Evolutionary conservation across 176 grass and related monocot species (phyloP).

Genomic region (Eleusine coracana): DNA sequence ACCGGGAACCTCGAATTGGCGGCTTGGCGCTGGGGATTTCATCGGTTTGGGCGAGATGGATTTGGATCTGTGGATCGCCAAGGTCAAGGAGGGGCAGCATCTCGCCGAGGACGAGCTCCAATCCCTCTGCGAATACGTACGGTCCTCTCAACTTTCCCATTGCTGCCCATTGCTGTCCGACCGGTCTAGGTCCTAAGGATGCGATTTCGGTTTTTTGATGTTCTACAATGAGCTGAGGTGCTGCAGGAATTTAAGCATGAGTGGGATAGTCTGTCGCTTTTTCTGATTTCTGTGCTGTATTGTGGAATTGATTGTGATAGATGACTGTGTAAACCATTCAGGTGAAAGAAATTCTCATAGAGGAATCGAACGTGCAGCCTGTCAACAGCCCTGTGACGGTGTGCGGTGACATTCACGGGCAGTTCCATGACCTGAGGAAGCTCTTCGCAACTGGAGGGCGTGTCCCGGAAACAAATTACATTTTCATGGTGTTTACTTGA

Average conservation of each 20-base stretch:
- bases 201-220: neutral
- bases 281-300: neutral
- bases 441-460: slow-evolving; percentile 98
- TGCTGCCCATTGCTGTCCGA: neutral
- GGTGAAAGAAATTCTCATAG: slow-evolving; percentile 65
- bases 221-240: neutral
- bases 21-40: neutral
- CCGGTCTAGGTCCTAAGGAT: neutral
- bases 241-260: neutral
- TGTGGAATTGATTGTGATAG: neutral
- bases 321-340: slow-evolving; percentile 7
- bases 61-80: slow-evolving; percentile 99
- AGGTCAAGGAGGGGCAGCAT: slow-evolving; percentile 99
- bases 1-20: neutral
- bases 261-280: neutral
- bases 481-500: slow-evolving; percentile 79
- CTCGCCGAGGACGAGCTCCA: slow-evolving; percentile 97
- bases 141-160: slow-evolving; percentile 24
- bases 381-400: slow-evolving; percentile 98
- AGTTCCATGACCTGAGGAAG: slow-evolving; percentile 99
- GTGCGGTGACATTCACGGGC: slow-evolving; percentile 96
- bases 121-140: slow-evolving; percentile 98
- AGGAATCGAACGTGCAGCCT: slow-evolving; percentile 97
- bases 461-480: slow-evolving; percentile 97
- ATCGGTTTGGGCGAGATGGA: slow-evolving; percentile 46